Base-by-base conservation (phyloP, 1,284 basidiomycete genomes). In the Marasmius tenuissimus region DNA sequence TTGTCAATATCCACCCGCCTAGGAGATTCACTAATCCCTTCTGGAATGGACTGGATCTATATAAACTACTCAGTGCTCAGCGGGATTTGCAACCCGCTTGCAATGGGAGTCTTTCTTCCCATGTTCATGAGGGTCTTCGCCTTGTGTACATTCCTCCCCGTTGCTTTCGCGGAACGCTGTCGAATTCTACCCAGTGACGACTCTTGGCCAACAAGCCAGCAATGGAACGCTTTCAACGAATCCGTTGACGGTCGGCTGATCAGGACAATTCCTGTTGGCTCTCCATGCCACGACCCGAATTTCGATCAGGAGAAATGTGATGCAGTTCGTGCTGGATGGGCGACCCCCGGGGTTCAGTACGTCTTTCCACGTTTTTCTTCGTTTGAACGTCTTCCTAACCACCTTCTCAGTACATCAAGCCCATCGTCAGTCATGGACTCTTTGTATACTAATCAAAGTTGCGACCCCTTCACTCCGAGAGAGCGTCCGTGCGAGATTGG, bases 171-270 rank as follows among this genome's bases (percentile, higher is more conserved):
- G 27, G 2, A 27, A 27, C 27, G 27, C 27, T 55, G 53, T 37
- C 27, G 53, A n/a, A 20, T 39, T 12, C 27, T 58, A 16, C 64
- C 64, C 57, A 65, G 65, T 50, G 65, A 67, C 52, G n/a, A 61
- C 16, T 59, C 60, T 4, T 71, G 67, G 60, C 70, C 70, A 33
- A 61, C 67, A 16, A 38, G 45, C 10, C 58, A 62, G 33, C 57
- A 63, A 47, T 71, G 70, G 70, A 53, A 61, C 33, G 60, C 66
- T 22, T 60, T 71, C 18, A 71, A 70, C 52, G 22, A 58, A 6
- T 65, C 69, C n/a, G 47, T 71, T 4, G 61, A 65, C 20, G 69
- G 69, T 7, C 60, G 61, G 22, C 63, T 71, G n/a, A 65, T 69
- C 38, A 56, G 66, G 22, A 66, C 68, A 22, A 61, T 68, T 8